Base-by-base conservation (phyloP, 805 yeast genomes). In the Hanseniaspora nectarophila region DNA sequence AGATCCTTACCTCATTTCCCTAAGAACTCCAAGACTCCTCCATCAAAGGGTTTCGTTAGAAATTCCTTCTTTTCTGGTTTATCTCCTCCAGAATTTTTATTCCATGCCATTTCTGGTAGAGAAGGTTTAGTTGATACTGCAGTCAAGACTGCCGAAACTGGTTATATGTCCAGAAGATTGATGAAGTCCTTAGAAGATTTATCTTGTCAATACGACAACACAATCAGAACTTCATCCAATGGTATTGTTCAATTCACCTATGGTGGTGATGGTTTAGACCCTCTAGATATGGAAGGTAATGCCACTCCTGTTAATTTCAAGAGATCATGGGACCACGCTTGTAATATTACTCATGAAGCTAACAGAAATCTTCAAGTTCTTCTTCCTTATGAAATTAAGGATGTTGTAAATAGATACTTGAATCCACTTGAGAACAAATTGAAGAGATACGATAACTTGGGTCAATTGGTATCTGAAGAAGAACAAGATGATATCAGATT, bases 81-180 rank as follows among this genome's bases (percentile, higher is more conserved):
- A 58, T 76, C 89, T 15, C 99, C 99, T 2, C 96, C 97, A 12
- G 99, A 92, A 66, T 92, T 90, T 66, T 72, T 90, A 58, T 92
- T 94, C 77, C 99, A 92, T 67, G 97, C 99, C 56, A 92, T 92
- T 72, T 89, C 97, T 2, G 99, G 99, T 65, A 85, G 99, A 74
- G 99, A 92, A 75, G 99, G 99, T 70, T 74, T 92, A 66, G 97
- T 92, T 54, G 99, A 92, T 74, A 92, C 99, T 21, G 99, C 99
- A 20, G 99, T 92, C 54, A 92, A 92, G 68, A 92, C 99, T 32
- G 99, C 99, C 3, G 99, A 92, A 67, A 90, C 98, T 4, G 97
- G 97, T 64, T 89, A 89, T 70, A 90, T 90, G 94, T 90, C 97
- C 23, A 85, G 98, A 69, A 81, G 98, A 68, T 75, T 90, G 66